Evolutionary conservation across 1,139 yeast species (phyloP).

Genomic region (Hemisphaericaspora subhashii): DNA sequence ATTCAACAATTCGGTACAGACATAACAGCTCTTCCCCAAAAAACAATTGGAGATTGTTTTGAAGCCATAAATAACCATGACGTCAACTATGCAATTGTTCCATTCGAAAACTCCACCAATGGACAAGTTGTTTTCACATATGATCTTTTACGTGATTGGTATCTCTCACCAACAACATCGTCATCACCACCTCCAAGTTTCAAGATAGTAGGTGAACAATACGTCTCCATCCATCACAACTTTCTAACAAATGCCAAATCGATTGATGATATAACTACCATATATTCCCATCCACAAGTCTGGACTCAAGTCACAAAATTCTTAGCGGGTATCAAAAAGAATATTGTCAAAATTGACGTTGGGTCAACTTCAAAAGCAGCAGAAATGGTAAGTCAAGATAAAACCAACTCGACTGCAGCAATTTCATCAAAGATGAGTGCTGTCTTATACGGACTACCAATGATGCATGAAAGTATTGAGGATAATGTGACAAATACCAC

Average conservation of each 20-base stretch:
- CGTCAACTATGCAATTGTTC: slow-evolving; percentile 78
- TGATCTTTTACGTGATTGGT: slow-evolving; percentile 75
- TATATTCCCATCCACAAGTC: slow-evolving; percentile 95
- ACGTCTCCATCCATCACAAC: slow-evolving; percentile 80
- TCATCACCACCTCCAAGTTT: slow-evolving; percentile 28
- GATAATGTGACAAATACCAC: slow-evolving; percentile 79
- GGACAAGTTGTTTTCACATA: slow-evolving; percentile 89
- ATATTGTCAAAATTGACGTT: slow-evolving; percentile 57
- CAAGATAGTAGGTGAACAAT: slow-evolving; percentile 71
- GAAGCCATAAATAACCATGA: slow-evolving; percentile 42
- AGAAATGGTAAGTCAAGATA: slow-evolving; percentile 50
- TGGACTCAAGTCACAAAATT: slow-evolving; percentile 87
- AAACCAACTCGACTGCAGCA: slow-evolving; percentile 43
- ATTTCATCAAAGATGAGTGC: slow-evolving; percentile 61
- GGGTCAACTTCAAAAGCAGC: slow-evolving; percentile 87
- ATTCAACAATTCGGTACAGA: slow-evolving; percentile 64
- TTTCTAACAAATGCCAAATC: slow-evolving; percentile 53
- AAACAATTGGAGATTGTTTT: slow-evolving; percentile 66
- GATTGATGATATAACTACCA: slow-evolving; percentile 46
- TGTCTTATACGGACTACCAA: slow-evolving; percentile 57
- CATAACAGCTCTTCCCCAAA: slow-evolving; percentile 44
- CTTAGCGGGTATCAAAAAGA: slow-evolving; percentile 37
- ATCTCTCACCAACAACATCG: slow-evolving; percentile 21
- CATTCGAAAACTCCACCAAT: slow-evolving; percentile 91
- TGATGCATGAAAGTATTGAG: slow-evolving; percentile 59